A percentile compares a stretch with the other conserved stretches of the same genome.
Evolutionary conservation across 2,329 filamentous ascomycete genomes (phyloP).

Genomic region (Waltergamsia citrina): DNA sequence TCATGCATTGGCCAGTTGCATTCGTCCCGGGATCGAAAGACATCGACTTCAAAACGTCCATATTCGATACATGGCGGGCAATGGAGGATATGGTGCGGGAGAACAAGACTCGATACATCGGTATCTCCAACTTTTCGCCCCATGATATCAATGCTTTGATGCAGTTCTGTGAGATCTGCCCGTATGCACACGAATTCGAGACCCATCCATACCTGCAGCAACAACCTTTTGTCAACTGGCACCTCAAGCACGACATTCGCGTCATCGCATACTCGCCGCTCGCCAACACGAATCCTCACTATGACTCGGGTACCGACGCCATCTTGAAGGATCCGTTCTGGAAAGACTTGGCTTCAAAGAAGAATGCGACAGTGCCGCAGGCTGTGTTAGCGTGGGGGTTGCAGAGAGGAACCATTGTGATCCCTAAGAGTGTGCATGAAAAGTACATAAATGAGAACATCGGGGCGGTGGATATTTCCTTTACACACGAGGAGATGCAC

Average conservation of each 20-base stretch:
- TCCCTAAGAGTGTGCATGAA: slow-evolving; percentile 38
- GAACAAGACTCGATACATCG: slow-evolving; percentile 48
- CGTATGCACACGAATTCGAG: slow-evolving; percentile 47
- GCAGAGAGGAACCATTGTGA: slow-evolving; percentile 51
- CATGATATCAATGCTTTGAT: slow-evolving; percentile 40
- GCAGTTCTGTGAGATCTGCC: slow-evolving; percentile 43
- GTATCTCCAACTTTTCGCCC: slow-evolving; percentile 41
- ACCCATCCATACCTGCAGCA: slow-evolving; percentile 28
- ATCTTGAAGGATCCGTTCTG: slow-evolving; percentile 49
- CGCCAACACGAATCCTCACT: slow-evolving; percentile 3
- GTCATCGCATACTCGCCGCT: slow-evolving; percentile 51
- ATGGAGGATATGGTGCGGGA: slow-evolving; percentile 15
- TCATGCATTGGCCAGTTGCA: slow-evolving; percentile 5
- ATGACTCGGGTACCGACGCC: slow-evolving; percentile 10
- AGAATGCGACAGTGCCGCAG: slow-evolving; percentile 52
- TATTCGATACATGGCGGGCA: slow-evolving; percentile 6
- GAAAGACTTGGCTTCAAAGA: slow-evolving; percentile 46
- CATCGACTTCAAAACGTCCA: background rate
- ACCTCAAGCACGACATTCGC: slow-evolving; percentile 47
- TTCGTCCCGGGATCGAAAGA: background rate
- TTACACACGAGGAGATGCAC: slow-evolving; percentile 22
- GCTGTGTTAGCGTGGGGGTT: slow-evolving; percentile 58
- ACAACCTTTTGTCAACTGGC: slow-evolving; percentile 32
- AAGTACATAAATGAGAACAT: slow-evolving; percentile 37
- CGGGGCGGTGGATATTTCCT: slow-evolving; percentile 17